Base-by-base conservation (phyloP, 1,139 yeast genomes). In the Saccharomyces hybrid region DNA sequence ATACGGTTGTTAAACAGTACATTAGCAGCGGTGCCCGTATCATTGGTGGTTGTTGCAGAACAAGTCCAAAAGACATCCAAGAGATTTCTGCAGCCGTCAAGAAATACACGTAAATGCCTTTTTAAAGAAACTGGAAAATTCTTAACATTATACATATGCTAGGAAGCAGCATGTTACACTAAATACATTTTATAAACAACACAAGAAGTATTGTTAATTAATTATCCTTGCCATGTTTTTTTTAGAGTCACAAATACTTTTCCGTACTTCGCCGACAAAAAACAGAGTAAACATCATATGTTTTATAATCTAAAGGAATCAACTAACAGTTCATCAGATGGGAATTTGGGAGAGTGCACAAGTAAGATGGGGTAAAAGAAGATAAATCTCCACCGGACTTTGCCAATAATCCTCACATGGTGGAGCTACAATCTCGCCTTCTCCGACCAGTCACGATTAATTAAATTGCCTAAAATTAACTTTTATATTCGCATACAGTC, bases 21-120 rank as follows among this genome's bases (percentile, higher is more conserved):
- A 54, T 57, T 13, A 51, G 54, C 5, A 55, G 55, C 31, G 64
- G 63, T 6, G 68, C 67, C 9, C 56, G 61, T 28, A 60, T 67
- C 31, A 60, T 66, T 52, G 70, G 70, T 27, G 70, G 70, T 11
- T 67, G 70, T 52, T 67, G 70, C 52, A 64, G 70, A 60, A 67
- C 70, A 14, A 56, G 63, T 0, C 68, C 69, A 13, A 46, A 54
- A 0, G 70, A 67, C 49, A 66, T 66, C 28, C 49, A 53, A 44
- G 54, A 59, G 48, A 60, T 66, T 9, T 54, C 58, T 5, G 47
- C 31, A 3, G 63, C 64, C 5, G 60, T 63, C 2, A 32, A 54
- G 6, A 54, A 55, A 44, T 57, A 50, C 52, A 44, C 44, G 16
- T 38, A 38, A 13, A 5, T 3, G 13, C 25, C 20, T 8, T 16